Evolutionary conservation across 345 rosid genomes (phyloP).

Genomic region (Salix exigua): DNA sequence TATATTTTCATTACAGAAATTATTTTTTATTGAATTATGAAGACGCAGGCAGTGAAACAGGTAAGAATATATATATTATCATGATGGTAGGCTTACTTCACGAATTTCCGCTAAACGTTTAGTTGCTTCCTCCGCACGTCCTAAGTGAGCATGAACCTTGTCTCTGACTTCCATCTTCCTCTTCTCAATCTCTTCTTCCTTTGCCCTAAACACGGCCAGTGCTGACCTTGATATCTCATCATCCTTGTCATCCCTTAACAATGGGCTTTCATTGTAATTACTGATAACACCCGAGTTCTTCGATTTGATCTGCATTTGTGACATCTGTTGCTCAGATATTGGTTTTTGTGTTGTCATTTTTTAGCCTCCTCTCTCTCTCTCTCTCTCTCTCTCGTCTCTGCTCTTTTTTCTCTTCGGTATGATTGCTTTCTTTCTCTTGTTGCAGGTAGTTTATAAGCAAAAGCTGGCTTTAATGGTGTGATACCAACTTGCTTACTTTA

Average conservation of each 20-base stretch:
- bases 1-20: neutral
- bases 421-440: slow-evolving; percentile 38
- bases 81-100: slow-evolving; percentile 48
- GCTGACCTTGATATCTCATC: slow-evolving; percentile 77
- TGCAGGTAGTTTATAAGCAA: slow-evolving; percentile 23
- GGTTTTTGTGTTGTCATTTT: slow-evolving; percentile 51
- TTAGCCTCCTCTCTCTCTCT: slow-evolving; percentile 7
- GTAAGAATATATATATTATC: neutral
- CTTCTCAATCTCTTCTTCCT: slow-evolving; percentile 93
- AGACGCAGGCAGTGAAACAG: no score
- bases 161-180: slow-evolving; percentile 71
- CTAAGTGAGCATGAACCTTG: slow-evolving; percentile 64
- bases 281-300: slow-evolving; percentile 44
- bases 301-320: slow-evolving; percentile 39
- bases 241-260: slow-evolving; percentile 45
- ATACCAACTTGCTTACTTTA: slow-evolving; percentile 29
- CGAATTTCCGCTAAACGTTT: slow-evolving; percentile 76
- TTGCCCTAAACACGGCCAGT: slow-evolving; percentile 59
- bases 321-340: slow-evolving; percentile 41
- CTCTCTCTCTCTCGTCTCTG: slow-evolving; percentile 8
- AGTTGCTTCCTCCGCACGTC: slow-evolving; percentile 68
- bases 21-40: no score
- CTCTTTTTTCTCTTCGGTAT: slow-evolving; percentile 12
- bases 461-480: slow-evolving; percentile 36
- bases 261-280: slow-evolving; percentile 35